phyloP scores from a whole-genome alignment of 2,329 filamentous ascomycete genomes.

The Verticillium tricorpus region DNA sequence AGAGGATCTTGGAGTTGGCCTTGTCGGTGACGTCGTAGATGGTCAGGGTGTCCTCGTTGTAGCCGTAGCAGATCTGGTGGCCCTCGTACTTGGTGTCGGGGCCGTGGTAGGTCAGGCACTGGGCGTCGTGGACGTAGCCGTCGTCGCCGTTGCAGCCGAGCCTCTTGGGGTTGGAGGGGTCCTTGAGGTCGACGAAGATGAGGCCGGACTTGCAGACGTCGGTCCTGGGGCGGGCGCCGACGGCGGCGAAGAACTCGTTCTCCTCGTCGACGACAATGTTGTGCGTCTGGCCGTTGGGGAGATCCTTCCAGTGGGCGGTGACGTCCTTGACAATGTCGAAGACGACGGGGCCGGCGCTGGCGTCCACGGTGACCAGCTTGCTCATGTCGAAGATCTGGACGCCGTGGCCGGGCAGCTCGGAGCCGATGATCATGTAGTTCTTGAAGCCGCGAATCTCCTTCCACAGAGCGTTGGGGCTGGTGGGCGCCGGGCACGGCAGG shows the following conservation, averaged over 20 bases:
- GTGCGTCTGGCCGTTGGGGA: constrained; percentile 28
- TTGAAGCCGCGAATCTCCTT: constrained; percentile 26
- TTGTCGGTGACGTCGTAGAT: constrained; percentile 48
- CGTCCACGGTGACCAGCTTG: constrained; percentile 35
- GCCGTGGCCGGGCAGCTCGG: constrained; percentile 39
- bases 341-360: constrained; percentile 22
- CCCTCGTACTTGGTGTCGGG: constrained; percentile 39
- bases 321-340: constrained; percentile 22
- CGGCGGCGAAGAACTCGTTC: constrained; percentile 36
- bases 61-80: constrained; percentile 47
- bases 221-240: constrained; percentile 27
- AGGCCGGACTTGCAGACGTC: constrained; percentile 41
- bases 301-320: constrained; percentile 23
- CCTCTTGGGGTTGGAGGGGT: constrained; percentile 43
- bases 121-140: constrained; percentile 46
- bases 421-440: constrained; percentile 25
- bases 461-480: constrained; percentile 16
- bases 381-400: constrained; percentile 58
- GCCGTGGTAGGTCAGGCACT: constrained; percentile 48
- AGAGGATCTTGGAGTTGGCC: constrained; percentile 37
- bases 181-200: constrained; percentile 49
- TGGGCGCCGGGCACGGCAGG: constrained; percentile 17
- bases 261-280: constrained; percentile 46
- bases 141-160: constrained; percentile 40
- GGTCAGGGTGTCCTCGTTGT: constrained; percentile 45